These are phyloP conservation scores for Carex arenaria DNA, from an alignment of 202 grass and related monocot species.

Conservation along the genomic window DNA sequence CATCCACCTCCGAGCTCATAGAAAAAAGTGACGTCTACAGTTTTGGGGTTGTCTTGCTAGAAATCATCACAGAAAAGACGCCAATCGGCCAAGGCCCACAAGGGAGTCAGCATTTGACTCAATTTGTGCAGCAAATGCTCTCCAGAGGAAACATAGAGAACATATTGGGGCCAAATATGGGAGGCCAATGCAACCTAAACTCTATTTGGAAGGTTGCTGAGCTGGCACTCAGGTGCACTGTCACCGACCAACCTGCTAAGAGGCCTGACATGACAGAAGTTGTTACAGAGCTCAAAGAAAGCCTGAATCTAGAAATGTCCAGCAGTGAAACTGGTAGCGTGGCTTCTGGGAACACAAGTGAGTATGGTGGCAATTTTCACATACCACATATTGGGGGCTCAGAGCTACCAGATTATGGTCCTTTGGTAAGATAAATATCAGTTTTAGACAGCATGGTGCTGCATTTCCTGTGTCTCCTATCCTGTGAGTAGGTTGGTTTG, in stretches of 20 bases:
- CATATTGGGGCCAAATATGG: slow-evolving; percentile 12
- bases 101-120: not conserved
- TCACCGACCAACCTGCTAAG: not conserved
- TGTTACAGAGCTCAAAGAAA: slow-evolving; percentile 20
- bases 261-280: slow-evolving; percentile 33
- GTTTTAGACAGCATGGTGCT: not conserved
- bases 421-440: slow-evolving; percentile 9
- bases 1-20: not conserved
- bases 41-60: slow-evolving; percentile 38
- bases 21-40: slow-evolving; percentile 42
- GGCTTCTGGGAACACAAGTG: not conserved
- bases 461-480: not conserved
- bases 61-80: slow-evolving; percentile 12
- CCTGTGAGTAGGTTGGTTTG: not conserved
- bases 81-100: not conserved
- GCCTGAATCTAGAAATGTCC: slow-evolving; percentile 20
- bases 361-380: not conserved
- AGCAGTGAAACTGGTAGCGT: not conserved
- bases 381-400: not conserved
- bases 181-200: slow-evolving; percentile 13
- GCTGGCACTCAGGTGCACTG: slow-evolving; percentile 32
- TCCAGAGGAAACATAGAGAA: slow-evolving; percentile 26
- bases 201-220: slow-evolving; percentile 29
- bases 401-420: not conserved
- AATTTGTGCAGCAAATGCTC: slow-evolving; percentile 20